A percentile compares a stretch with the other conserved stretches of the same genome.
phyloP scores from a whole-genome alignment of 768 basidiomycete species.

The Tulasnella sp. region DNA sequence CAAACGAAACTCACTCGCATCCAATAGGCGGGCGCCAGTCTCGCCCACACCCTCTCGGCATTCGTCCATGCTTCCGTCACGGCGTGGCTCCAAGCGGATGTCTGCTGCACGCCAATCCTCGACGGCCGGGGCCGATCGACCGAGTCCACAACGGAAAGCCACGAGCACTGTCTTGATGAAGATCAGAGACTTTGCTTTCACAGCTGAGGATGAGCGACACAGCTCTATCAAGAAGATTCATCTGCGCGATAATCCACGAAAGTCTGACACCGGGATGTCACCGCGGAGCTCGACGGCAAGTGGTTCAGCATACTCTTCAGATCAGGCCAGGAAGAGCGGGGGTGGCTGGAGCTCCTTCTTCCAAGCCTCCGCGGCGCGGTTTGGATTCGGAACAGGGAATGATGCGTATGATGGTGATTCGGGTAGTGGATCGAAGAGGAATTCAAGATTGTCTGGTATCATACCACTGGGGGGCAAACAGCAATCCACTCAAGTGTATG shows the following conservation, averaged over 20 bases:
- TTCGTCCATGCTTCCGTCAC: not conserved
- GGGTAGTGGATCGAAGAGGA: not conserved
- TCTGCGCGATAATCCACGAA: not conserved
- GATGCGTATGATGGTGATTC: not conserved
- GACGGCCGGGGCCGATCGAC: not conserved
- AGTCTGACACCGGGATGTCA: not conserved
- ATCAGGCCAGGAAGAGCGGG: slow-evolving; percentile 2
- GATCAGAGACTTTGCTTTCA: slow-evolving; percentile 43
- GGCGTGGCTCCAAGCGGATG: not conserved
- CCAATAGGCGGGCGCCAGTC: slow-evolving; percentile 50
- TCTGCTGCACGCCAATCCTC: not conserved
- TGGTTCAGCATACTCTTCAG: slow-evolving; percentile 1
- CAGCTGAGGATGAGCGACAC: slow-evolving; percentile 35
- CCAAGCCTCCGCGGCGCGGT: not conserved
- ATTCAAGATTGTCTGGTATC: not conserved
- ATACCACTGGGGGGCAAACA: not conserved
- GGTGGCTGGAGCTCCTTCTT: not conserved
- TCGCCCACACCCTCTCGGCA: slow-evolving; percentile 36
- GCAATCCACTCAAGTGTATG: not conserved
- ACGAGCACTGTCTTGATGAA: slow-evolving; percentile 23
- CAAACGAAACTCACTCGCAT: slow-evolving; percentile 30
- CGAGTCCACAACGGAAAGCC: not conserved
- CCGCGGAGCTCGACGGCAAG: not conserved
- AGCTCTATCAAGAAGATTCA: slow-evolving; percentile 23
- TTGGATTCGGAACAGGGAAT: not conserved